Conservation (phyloP, 208 protist genomes). For the Leishmania arabica region DNA sequence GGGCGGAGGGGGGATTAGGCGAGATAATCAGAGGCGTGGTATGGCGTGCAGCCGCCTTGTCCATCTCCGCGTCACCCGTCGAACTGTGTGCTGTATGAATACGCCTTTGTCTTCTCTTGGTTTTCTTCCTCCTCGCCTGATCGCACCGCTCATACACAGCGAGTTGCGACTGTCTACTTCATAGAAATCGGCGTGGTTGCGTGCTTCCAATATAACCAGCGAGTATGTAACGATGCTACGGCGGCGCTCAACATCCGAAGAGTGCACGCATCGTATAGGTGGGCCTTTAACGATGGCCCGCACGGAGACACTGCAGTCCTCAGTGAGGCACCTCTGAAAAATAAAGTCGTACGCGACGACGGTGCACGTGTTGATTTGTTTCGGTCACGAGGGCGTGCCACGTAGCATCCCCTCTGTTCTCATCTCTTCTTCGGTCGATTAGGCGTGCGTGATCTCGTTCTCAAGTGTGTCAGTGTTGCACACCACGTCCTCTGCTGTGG, state of each 20-base stretch:
- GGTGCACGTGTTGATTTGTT: not conserved
- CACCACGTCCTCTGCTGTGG: not conserved
- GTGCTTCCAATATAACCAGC: not conserved
- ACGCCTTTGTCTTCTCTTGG: not conserved
- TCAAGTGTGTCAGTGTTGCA: not conserved
- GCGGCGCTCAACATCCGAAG: too few species aligned
- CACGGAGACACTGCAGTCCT: not conserved
- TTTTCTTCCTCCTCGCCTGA: not conserved
- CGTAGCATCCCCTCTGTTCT: not conserved
- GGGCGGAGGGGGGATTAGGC: not conserved
- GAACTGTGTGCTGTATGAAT: not conserved
- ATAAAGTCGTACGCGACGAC: not conserved
- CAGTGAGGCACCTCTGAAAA: not conserved
- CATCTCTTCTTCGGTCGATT: too few species aligned
- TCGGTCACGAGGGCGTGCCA: not conserved
- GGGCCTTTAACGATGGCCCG: not conserved
- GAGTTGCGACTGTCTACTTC: not conserved
- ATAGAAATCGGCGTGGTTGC: not conserved
- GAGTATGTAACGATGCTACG: too few species aligned
- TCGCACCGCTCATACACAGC: conserved; percentile 4
- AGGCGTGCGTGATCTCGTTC: not conserved
- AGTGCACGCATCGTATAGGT: not conserved
- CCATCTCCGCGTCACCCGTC: not conserved
- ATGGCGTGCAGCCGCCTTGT: not conserved
- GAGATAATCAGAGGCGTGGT: not conserved